Conservation (phyloP, 345 rosid genomes). For the Geranium rotundifolium region DNA sequence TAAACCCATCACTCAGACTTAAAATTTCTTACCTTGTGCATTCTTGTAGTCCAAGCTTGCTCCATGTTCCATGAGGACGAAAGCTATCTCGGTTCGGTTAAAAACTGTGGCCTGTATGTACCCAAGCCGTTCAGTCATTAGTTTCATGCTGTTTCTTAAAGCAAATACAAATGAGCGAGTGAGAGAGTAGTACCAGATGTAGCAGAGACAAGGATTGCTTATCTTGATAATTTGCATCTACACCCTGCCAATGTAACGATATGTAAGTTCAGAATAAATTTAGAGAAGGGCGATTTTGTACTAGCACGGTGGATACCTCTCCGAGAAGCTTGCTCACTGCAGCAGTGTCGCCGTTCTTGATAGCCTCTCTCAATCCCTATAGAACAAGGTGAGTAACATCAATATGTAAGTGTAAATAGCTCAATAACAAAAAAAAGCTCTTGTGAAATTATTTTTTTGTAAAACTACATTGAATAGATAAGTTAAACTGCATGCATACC, state of each 20-base stretch:
- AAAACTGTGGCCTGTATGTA: conserved; percentile 61
- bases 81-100: conserved; percentile 68
- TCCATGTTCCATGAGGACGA: conserved; percentile 68
- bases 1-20: neutral
- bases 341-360: conserved; percentile 70
- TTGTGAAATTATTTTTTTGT: too few species aligned
- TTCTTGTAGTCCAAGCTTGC: conserved; percentile 77
- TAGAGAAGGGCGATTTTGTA: too few species aligned
- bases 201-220: conserved; percentile 85
- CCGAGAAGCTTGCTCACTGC: conserved; percentile 70
- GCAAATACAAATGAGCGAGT: conserved; percentile 5
- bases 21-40: conserved; percentile 60
- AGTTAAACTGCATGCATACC: conserved; percentile 28
- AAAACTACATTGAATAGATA: too few species aligned
- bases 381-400: conserved; percentile 2
- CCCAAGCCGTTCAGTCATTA: neutral
- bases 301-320: conserved; percentile 35
- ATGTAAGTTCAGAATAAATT: too few species aligned
- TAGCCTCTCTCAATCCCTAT: conserved; percentile 92
- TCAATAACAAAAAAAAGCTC: neutral
- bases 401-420: conserved; percentile 4
- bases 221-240: conserved; percentile 85
- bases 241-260: conserved; percentile 33
- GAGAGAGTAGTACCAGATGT: conserved; percentile 48
- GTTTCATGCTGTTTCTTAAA: conserved; percentile 1